These are phyloP conservation scores for Hymenoscyphus albidus DNA, from an alignment of 2,329 filamentous ascomycete species.

Conservation along the genomic window DNA sequence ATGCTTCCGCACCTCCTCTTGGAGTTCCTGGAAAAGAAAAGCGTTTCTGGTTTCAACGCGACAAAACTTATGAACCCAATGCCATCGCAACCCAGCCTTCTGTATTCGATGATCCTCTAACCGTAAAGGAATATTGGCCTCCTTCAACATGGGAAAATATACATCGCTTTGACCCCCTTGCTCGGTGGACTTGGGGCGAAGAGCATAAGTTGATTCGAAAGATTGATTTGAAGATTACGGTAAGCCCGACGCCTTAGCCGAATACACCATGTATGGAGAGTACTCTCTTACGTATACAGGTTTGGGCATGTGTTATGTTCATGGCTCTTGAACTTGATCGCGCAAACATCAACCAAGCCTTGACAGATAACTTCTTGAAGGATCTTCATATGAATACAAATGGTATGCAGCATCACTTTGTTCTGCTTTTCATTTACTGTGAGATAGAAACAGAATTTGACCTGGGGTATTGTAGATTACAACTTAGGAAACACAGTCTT, in stretches of 20 bases:
- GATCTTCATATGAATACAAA: slow-evolving; percentile 47
- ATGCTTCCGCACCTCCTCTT: slow-evolving; percentile 12
- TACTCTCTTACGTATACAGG: slow-evolving; percentile 9
- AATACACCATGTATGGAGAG: slow-evolving; percentile 1
- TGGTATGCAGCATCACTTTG: slow-evolving; percentile 30
- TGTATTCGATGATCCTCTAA: slow-evolving; percentile 29
- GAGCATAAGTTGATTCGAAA: slow-evolving; percentile 29
- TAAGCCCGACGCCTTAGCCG: slow-evolving; percentile 11
- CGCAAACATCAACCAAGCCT: slow-evolving; percentile 54
- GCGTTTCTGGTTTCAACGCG: slow-evolving; percentile 26
- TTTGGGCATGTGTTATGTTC: slow-evolving; percentile 51
- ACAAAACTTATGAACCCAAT: slow-evolving; percentile 23
- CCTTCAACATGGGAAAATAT: slow-evolving; percentile 27
- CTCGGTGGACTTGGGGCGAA: slow-evolving; percentile 29
- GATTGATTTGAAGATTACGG: slow-evolving; percentile 34
- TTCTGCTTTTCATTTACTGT: neutral
- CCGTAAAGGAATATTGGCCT: slow-evolving; percentile 27
- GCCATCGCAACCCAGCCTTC: slow-evolving; percentile 29
- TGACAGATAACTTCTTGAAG: slow-evolving; percentile 51
- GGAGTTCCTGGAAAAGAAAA: slow-evolving; percentile 23
- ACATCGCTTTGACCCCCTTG: slow-evolving; percentile 28
- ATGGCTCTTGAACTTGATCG: slow-evolving; percentile 59
- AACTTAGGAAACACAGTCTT: slow-evolving; percentile 48
- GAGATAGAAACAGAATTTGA: neutral
- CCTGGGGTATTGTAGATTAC: slow-evolving; percentile 34